phyloP scores from a whole-genome alignment of 306 rosid species.

The Arachis stenosperma region DNA sequence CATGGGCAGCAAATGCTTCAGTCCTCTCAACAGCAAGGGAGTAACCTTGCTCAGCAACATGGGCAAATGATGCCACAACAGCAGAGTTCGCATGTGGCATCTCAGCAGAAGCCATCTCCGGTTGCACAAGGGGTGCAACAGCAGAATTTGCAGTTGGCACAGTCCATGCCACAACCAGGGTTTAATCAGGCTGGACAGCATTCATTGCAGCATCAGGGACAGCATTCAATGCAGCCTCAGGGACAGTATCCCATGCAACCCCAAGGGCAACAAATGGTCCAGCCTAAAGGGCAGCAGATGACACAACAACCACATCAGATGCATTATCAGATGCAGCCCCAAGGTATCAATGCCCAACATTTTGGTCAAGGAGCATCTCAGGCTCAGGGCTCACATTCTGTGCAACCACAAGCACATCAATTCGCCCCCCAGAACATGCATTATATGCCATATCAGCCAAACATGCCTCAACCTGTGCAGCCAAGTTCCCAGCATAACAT shows the following conservation, averaged over 20 bases:
- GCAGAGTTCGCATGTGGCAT: slow-evolving; percentile 47
- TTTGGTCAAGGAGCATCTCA: slow-evolving; percentile 62
- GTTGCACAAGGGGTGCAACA: slow-evolving; percentile 58
- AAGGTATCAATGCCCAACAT: slow-evolving; percentile 55
- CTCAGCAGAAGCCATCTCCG: slow-evolving; percentile 64
- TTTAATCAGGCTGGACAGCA: slow-evolving; percentile 50
- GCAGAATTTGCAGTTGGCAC: slow-evolving; percentile 52
- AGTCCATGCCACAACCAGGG: slow-evolving; percentile 55
- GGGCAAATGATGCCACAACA: slow-evolving; percentile 60
- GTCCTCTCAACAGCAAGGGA: slow-evolving; percentile 57
- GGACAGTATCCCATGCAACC: slow-evolving; percentile 57
- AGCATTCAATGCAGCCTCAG: slow-evolving; percentile 57
- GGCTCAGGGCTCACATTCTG: slow-evolving; percentile 57
- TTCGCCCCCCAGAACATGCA: slow-evolving; percentile 68
- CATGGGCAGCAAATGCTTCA: slow-evolving; percentile 64
- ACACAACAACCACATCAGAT: slow-evolving; percentile 38
- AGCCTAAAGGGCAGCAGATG: slow-evolving; percentile 6
- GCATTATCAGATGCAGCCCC: slow-evolving; percentile 65
- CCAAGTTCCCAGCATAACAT: slow-evolving; percentile 62
- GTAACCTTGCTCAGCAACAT: slow-evolving; percentile 60
- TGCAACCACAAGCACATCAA: slow-evolving; percentile 67
- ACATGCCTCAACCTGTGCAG: slow-evolving; percentile 60
- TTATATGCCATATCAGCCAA: slow-evolving; percentile 72
- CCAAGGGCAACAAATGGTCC: slow-evolving; percentile 12
- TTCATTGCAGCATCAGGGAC: slow-evolving; percentile 58